These are phyloP conservation scores for Colletotrichum horii DNA, from an alignment of 2,329 filamentous ascomycete genomes.

Conservation along the genomic window DNA sequence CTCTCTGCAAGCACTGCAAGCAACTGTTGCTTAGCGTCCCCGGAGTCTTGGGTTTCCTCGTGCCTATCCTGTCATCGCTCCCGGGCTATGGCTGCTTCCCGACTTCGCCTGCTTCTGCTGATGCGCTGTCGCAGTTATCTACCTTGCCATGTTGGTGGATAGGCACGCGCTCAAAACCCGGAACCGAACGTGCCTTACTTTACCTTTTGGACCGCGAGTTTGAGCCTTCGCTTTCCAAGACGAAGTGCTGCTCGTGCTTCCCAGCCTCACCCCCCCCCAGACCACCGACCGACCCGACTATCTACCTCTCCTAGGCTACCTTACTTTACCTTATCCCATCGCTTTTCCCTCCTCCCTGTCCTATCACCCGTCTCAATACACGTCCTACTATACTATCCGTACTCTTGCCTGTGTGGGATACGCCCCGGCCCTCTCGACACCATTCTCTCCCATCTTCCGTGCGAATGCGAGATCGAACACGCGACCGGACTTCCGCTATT, in stretches of 20 bases:
- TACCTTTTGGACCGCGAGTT: background rate
- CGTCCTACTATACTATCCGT: background rate
- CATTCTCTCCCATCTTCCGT: background rate
- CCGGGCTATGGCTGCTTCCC: constrained; percentile 11
- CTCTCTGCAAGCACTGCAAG: background rate
- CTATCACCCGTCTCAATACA: background rate
- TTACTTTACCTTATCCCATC: background rate
- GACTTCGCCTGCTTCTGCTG: background rate
- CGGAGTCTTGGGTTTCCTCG: constrained; percentile 9
- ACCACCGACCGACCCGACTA: background rate
- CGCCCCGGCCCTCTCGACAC: background rate
- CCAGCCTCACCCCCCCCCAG: background rate
- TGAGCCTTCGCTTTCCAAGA: background rate
- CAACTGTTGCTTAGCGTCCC: background rate
- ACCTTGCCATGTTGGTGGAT: background rate
- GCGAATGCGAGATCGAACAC: constrained; percentile 4
- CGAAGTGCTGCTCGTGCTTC: background rate
- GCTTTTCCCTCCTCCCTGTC: background rate
- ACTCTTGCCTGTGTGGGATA: background rate
- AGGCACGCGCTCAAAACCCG: background rate
- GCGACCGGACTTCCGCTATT: background rate
- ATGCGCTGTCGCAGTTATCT: background rate
- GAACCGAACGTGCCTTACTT: background rate
- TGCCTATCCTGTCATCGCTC: constrained; percentile 5
- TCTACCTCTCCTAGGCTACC: background rate